phyloP scores from a whole-genome alignment of 2,329 filamentous ascomycete species.

The Aspergillus tubingensis region DNA sequence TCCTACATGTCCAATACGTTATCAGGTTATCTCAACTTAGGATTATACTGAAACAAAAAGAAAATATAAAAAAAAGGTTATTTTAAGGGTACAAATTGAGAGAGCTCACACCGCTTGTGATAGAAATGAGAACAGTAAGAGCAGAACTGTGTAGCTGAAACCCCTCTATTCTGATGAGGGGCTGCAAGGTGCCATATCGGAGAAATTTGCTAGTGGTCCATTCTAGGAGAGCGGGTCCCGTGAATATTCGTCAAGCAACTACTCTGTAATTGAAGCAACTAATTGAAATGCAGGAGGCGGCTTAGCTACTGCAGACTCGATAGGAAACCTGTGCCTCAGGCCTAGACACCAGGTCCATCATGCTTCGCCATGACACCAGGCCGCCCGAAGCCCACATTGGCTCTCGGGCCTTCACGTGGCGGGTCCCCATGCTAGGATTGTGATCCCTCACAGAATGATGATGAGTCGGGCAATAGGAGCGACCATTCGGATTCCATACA shows the following conservation, averaged over 20 bases:
- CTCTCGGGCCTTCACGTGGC: constrained; percentile 6
- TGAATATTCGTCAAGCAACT: neutral
- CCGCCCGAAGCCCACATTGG: neutral
- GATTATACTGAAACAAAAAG: too few species aligned
- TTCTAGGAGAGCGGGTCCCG: neutral
- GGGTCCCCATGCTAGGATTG: constrained; percentile 1
- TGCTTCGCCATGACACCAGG: constrained; percentile 3
- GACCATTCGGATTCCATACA: neutral
- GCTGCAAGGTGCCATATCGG: neutral
- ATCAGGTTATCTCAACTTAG: too few species aligned
- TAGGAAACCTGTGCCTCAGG: constrained; percentile 3
- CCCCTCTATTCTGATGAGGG: neutral
- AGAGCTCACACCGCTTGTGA: neutral
- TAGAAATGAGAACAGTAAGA: neutral
- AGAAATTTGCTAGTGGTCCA: neutral
- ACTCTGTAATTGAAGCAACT: neutral
- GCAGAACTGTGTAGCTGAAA: neutral
- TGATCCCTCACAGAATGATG: constrained; percentile 2
- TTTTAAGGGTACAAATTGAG: too few species aligned
- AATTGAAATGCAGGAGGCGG: constrained; percentile 6
- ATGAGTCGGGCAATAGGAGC: neutral
- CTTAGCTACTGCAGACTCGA: neutral
- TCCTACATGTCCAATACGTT: neutral
- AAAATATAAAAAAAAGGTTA: too few species aligned
- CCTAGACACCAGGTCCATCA: neutral